These are phyloP conservation scores for Fusarium ramigenum DNA, from an alignment of 2,329 filamentous ascomycete species.

Conservation along the genomic window DNA sequence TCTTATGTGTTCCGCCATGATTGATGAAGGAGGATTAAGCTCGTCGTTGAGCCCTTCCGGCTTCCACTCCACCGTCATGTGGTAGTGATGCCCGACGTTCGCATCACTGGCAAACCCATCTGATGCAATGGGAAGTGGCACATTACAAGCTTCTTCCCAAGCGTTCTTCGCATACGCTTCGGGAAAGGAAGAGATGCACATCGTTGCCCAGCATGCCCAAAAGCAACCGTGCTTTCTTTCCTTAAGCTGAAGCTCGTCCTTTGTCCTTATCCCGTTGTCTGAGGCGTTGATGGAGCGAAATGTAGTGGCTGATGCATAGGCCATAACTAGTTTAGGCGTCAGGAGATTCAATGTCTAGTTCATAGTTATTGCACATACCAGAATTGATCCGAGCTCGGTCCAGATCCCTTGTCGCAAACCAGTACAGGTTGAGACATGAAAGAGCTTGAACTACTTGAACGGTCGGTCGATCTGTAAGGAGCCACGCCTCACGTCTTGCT, in stretches of 20 bases:
- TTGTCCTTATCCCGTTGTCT: accelerated
- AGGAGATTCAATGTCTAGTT: accelerated
- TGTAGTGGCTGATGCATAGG: background rate
- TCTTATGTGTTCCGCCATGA: background rate
- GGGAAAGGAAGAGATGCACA: background rate
- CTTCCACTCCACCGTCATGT: background rate
- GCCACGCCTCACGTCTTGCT: background rate
- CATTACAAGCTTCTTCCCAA: background rate
- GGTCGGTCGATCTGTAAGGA: background rate
- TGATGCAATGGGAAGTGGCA: background rate
- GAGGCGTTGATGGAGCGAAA: background rate
- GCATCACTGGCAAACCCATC: too few species aligned
- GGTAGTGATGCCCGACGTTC: background rate
- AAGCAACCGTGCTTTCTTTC: background rate
- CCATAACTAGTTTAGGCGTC: background rate
- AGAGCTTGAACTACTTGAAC: background rate
- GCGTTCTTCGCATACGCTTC: background rate
- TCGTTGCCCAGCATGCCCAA: background rate
- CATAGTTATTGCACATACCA: background rate
- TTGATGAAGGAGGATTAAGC: background rate
- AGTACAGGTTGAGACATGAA: background rate
- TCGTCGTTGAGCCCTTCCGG: accelerated
- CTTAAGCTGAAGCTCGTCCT: background rate
- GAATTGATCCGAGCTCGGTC: background rate
- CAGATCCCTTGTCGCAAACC: background rate